Conservation (phyloP, 2,329 filamentous ascomycete genomes). For the Aspergillus sp. region DNA sequence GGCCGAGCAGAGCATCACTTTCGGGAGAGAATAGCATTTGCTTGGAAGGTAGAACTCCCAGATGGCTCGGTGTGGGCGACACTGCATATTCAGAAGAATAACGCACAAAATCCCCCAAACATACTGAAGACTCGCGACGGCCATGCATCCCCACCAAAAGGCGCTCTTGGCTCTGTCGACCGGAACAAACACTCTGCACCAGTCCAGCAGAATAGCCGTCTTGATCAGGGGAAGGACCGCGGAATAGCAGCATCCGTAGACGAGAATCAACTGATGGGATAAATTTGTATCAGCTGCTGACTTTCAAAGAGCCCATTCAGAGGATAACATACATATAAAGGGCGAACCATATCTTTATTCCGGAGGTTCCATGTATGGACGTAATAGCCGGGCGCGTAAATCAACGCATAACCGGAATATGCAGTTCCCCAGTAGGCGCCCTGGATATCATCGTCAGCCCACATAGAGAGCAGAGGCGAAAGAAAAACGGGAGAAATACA, state of each 20-base stretch:
- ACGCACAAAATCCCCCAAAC: slow-evolving; percentile 21
- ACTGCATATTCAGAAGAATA: slow-evolving; percentile 28
- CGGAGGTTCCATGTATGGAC: slow-evolving; percentile 30
- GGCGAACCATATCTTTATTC: slow-evolving; percentile 18
- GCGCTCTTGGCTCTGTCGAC: slow-evolving; percentile 12
- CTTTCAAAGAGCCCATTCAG: background rate
- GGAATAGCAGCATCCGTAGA: slow-evolving; percentile 31
- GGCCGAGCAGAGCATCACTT: slow-evolving; percentile 22
- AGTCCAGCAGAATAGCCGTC: slow-evolving; percentile 37
- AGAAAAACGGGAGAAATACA: background rate
- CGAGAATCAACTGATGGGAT: slow-evolving; percentile 20
- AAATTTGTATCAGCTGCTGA: background rate
- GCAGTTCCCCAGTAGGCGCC: slow-evolving; percentile 12
- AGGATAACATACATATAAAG: slow-evolving; percentile 17
- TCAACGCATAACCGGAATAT: slow-evolving; percentile 16
- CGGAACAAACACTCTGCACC: slow-evolving; percentile 33
- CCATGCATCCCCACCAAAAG: slow-evolving; percentile 32
- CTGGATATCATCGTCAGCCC: background rate
- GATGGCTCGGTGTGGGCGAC: slow-evolving; percentile 26
- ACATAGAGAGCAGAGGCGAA: background rate
- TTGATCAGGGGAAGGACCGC: slow-evolving; percentile 35
- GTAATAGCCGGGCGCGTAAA: slow-evolving; percentile 27
- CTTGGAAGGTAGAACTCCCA: slow-evolving; percentile 26
- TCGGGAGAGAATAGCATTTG: slow-evolving; percentile 23
- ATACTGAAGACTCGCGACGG: slow-evolving; percentile 24